These are phyloP conservation scores for Heliamphora pulchella DNA, from an alignment of 179 eudicot species.

Conservation along the genomic window DNA sequence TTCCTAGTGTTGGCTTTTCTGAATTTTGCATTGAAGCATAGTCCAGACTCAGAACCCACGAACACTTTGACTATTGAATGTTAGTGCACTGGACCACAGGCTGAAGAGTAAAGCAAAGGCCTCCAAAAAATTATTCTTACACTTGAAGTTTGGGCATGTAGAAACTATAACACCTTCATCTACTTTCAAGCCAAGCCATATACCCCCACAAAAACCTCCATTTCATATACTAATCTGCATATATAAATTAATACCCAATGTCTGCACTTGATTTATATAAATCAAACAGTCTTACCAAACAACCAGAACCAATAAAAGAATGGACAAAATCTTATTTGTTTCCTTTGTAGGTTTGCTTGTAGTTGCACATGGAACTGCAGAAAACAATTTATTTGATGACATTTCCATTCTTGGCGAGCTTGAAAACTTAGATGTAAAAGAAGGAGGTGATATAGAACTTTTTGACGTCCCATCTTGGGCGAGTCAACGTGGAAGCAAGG, in stretches of 20 bases:
- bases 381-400: constrained; percentile 26
- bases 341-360: constrained; percentile 43
- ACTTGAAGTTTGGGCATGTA: constrained; percentile 76
- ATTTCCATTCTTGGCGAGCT: constrained; percentile 30
- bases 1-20: not conserved
- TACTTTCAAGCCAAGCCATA: constrained; percentile 84
- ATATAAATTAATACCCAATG: constrained; percentile 45
- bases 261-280: constrained; percentile 33
- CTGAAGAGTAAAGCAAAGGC: constrained; percentile 87
- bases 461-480: constrained; percentile 38
- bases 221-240: constrained; percentile 33
- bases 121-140: constrained; percentile 40
- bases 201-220: constrained; percentile 33
- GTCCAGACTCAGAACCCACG: not conserved
- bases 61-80: constrained; percentile 12
- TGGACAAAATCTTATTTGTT: constrained; percentile 35
- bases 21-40: not conserved
- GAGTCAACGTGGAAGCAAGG: constrained; percentile 32
- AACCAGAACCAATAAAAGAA: constrained; percentile 21
- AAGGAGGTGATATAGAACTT: constrained; percentile 34
- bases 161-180: constrained; percentile 47
- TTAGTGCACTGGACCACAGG: constrained; percentile 3
- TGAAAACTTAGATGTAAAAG: constrained; percentile 42
- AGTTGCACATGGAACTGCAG: constrained; percentile 37
- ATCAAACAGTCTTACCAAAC: constrained; percentile 25